Evolutionary conservation across 257 asterid species (phyloP).

Genomic region (Capsicum baccatum): DNA sequence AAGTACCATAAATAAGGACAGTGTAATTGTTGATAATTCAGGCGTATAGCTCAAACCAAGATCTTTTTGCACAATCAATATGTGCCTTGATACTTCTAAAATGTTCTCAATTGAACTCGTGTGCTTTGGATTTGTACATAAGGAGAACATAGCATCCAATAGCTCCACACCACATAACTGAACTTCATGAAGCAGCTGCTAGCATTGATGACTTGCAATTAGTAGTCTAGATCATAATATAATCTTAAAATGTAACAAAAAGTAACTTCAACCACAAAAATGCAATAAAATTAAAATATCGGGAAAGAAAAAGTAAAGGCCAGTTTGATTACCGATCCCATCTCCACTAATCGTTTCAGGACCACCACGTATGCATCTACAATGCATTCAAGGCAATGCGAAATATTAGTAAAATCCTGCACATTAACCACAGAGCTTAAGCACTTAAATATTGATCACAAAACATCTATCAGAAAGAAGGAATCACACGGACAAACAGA

Average conservation of each 20-base stretch:
- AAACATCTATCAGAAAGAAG: constrained; percentile 1
- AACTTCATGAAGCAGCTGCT: constrained; percentile 71
- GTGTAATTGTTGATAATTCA: constrained; percentile 56
- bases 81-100: constrained; percentile 61
- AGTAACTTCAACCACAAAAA: background rate
- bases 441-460: constrained; percentile 11
- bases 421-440: constrained; percentile 8
- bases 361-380: constrained; percentile 77
- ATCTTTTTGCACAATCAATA: constrained; percentile 78
- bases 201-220: constrained; percentile 38
- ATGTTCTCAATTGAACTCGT: constrained; percentile 69
- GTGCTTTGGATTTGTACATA: constrained; percentile 54
- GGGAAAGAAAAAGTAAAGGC: constrained; percentile 10
- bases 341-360: constrained; percentile 68
- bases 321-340: constrained; percentile 58
- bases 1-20: constrained; percentile 67
- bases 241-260: constrained; percentile 17
- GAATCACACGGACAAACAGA: constrained; percentile 19
- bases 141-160: constrained; percentile 62
- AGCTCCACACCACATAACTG: constrained; percentile 75
- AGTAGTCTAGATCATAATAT: constrained; percentile 28
- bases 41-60: constrained; percentile 69
- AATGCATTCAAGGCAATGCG: constrained; percentile 58
- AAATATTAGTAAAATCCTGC: constrained; percentile 65
- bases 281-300: background rate